These are phyloP conservation scores for Ceratobasidium papillatum DNA, from an alignment of 1,284 basidiomycete species.

Conservation along the genomic window DNA sequence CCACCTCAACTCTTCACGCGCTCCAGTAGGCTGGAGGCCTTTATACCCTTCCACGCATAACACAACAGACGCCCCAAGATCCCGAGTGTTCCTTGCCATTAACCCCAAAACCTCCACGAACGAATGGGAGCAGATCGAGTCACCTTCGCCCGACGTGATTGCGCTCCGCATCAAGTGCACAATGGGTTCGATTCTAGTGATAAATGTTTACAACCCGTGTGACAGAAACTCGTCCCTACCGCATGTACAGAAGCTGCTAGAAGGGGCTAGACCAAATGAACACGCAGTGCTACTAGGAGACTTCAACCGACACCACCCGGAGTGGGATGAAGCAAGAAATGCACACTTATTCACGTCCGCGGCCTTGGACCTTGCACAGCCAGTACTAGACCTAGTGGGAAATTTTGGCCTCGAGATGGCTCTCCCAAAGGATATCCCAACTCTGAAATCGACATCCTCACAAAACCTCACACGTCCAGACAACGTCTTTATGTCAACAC, in stretches of 20 bases:
- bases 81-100: background rate
- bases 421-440: conserved; percentile 50
- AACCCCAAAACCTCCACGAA: background rate
- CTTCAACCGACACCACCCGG: conserved; percentile 61
- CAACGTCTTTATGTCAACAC: conserved; percentile 51
- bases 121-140: background rate
- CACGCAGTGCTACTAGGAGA: conserved; percentile 52
- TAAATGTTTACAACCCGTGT: background rate
- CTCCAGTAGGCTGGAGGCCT: background rate
- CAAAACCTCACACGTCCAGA: conserved; percentile 52
- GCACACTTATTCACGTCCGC: conserved; percentile 52
- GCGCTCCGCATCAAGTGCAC: background rate
- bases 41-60: background rate
- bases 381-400: conserved; percentile 46
- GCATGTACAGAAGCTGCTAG: background rate
- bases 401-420: conserved; percentile 47
- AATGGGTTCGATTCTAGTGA: background rate
- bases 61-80: background rate
- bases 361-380: conserved; percentile 45
- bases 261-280: background rate
- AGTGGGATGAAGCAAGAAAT: conserved; percentile 50
- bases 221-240: background rate
- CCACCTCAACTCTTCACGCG: background rate
- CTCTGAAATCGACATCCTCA: conserved; percentile 47
- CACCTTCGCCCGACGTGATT: background rate